Percentiles rank a stretch among this genome's conserved stretches.
phyloP scores from a whole-genome alignment of 257 asterid species.

The Lavandula angustifolia region DNA sequence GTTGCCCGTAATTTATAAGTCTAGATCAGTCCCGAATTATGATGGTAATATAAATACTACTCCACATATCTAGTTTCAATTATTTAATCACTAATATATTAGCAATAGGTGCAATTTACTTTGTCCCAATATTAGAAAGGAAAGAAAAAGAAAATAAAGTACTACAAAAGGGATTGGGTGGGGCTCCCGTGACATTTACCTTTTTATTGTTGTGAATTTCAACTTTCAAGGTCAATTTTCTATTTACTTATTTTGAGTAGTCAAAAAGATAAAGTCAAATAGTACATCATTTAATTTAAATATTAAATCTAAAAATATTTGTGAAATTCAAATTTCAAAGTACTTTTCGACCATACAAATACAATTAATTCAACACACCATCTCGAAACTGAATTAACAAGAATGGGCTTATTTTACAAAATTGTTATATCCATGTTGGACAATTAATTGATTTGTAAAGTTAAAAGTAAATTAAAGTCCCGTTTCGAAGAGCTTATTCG shows the following conservation, averaged over 20 bases:
- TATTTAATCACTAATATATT: too few relatives aligned
- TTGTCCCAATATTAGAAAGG: slow-evolving; percentile 14
- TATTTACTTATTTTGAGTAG: neutral
- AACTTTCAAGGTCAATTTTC: neutral
- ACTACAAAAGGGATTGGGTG: slow-evolving; percentile 21
- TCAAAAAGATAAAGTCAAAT: slow-evolving; percentile 17
- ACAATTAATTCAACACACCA: too few relatives aligned
- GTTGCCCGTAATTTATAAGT: too few relatives aligned
- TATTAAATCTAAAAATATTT: too few relatives aligned
- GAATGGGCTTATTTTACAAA: neutral
- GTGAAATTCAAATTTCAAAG: too few relatives aligned
- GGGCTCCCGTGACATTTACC: slow-evolving; percentile 27
- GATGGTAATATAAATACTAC: too few relatives aligned
- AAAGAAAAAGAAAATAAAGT: neutral
- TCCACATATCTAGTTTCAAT: too few relatives aligned
- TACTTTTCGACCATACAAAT: too few relatives aligned
- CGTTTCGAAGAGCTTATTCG: too few relatives aligned
- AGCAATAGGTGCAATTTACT: neutral
- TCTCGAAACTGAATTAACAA: too few relatives aligned
- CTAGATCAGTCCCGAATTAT: too few relatives aligned
- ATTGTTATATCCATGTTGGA: neutral
- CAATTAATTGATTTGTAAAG: neutral
- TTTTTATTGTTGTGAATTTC: neutral
- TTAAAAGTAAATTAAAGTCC: too few relatives aligned
- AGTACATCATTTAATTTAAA: neutral